Evolutionary conservation across 176 grass and related monocot species (phyloP).

Genomic region (Lolium perenne): DNA sequence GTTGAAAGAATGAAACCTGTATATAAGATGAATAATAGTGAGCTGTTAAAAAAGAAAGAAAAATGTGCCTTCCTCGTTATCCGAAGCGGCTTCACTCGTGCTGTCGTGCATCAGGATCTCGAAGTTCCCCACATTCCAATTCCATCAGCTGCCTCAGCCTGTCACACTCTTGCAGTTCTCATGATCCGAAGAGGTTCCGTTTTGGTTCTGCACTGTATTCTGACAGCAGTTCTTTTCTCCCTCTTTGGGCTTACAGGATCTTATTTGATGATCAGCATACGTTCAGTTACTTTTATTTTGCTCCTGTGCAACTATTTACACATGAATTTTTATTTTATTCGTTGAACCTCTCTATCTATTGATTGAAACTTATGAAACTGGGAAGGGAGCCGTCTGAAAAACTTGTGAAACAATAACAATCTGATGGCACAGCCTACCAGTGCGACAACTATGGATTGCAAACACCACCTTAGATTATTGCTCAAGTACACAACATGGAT

Average conservation of each 20-base stretch:
- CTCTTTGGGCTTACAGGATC: background rate
- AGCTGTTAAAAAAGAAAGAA: constrained; percentile 15
- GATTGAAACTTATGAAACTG: background rate
- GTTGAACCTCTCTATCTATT: background rate
- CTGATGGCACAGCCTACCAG: background rate
- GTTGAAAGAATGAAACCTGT: constrained; percentile 38
- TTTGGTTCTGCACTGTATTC: background rate
- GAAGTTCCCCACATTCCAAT: constrained; percentile 21
- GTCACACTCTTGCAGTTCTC: background rate
- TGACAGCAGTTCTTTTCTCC: background rate
- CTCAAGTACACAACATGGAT: background rate
- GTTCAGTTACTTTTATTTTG: background rate
- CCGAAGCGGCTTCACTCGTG: constrained; percentile 69
- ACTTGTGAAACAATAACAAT: too few species aligned
- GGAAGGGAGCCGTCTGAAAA: background rate
- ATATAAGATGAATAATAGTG: constrained; percentile 29
- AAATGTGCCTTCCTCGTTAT: constrained; percentile 48
- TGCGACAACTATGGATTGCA: background rate
- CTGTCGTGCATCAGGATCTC: too few species aligned
- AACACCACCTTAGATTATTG: too few species aligned
- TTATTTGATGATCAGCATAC: background rate
- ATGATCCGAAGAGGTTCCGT: background rate
- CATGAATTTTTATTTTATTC: too few species aligned
- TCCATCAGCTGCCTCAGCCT: constrained; percentile 23
- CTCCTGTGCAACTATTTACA: background rate